Conservation (phyloP, 768 basidiomycete species). For the Lentinus brumalis region DNA sequence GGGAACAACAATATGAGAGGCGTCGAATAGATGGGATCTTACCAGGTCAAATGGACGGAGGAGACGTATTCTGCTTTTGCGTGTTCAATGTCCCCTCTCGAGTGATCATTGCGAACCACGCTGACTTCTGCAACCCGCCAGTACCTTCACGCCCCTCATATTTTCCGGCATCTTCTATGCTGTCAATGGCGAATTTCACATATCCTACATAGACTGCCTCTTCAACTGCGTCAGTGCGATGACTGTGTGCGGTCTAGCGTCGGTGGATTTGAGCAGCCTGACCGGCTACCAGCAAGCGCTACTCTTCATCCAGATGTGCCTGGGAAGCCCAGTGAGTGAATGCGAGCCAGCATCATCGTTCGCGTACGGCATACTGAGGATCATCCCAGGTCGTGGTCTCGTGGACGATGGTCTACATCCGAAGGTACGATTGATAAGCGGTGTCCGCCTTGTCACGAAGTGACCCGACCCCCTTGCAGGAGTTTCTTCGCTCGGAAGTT, state of each 20-base stretch:
- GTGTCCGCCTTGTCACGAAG: neutral
- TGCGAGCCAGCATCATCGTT: slow-evolving; percentile 31
- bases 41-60: too few species aligned
- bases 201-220: slow-evolving; percentile 76
- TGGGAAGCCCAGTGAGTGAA: slow-evolving; percentile 62
- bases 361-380: neutral
- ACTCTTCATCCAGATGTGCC: slow-evolving; percentile 76
- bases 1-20: too few species aligned
- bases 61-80: too few species aligned
- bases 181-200: slow-evolving; percentile 70
- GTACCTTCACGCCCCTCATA: slow-evolving; percentile 77
- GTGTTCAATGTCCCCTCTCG: neutral
- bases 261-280: slow-evolving; percentile 67
- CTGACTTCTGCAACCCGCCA: slow-evolving; percentile 30
- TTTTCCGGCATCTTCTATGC: slow-evolving; percentile 82
- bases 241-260: slow-evolving; percentile 75
- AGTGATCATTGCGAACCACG: neutral
- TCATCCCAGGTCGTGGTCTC: slow-evolving; percentile 67
- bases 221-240: slow-evolving; percentile 79
- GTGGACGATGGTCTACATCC: slow-evolving; percentile 80
- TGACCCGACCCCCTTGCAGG: slow-evolving; percentile 37
- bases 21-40: too few species aligned
- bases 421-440: slow-evolving; percentile 50
- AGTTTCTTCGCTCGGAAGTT: slow-evolving; percentile 74
- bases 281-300: slow-evolving; percentile 72